Conservation (phyloP, 208 protist species). For the Sergeia podlipaevii region DNA sequence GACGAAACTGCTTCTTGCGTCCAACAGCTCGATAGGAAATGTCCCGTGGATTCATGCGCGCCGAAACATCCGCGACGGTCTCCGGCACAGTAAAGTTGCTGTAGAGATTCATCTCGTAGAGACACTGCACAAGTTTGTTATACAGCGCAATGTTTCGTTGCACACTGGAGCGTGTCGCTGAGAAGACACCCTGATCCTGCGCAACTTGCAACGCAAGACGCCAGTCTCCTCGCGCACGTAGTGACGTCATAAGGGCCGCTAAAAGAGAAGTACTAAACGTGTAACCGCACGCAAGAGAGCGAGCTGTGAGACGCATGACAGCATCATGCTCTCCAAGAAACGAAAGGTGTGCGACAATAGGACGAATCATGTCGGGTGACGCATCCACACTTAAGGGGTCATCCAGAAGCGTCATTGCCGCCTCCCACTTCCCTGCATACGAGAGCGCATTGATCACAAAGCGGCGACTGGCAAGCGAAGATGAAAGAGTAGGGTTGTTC, state of each 20-base stretch:
- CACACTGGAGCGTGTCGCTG: slow-evolving; percentile 28
- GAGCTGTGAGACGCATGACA: slow-evolving; percentile 43
- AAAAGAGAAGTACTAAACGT: slow-evolving; percentile 39
- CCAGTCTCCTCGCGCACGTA: slow-evolving; percentile 55
- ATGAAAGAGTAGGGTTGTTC: slow-evolving; percentile 24
- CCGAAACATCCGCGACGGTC: slow-evolving; percentile 47
- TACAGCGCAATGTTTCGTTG: slow-evolving; percentile 24
- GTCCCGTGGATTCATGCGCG: slow-evolving; percentile 45
- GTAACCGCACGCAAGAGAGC: slow-evolving; percentile 51
- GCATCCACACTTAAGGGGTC: neutral
- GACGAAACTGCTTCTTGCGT: slow-evolving; percentile 39
- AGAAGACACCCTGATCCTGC: slow-evolving; percentile 44
- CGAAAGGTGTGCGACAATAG: slow-evolving; percentile 58
- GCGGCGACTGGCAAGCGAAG: slow-evolving; percentile 27
- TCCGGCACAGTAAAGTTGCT: slow-evolving; percentile 34
- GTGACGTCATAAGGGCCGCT: slow-evolving; percentile 36
- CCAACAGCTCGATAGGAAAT: slow-evolving; percentile 1
- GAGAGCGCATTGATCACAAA: slow-evolving; percentile 46
- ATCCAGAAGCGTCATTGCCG: slow-evolving; percentile 31
- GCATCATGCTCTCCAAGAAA: slow-evolving; percentile 19
- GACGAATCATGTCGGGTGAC: slow-evolving; percentile 38
- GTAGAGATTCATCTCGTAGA: slow-evolving; percentile 70
- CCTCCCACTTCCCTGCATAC: slow-evolving; percentile 30
- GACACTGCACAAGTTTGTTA: slow-evolving; percentile 43
- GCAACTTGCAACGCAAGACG: slow-evolving; percentile 41